Base-by-base conservation (phyloP, 2,329 filamentous ascomycete species). In the Colletotrichum lupini region DNA sequence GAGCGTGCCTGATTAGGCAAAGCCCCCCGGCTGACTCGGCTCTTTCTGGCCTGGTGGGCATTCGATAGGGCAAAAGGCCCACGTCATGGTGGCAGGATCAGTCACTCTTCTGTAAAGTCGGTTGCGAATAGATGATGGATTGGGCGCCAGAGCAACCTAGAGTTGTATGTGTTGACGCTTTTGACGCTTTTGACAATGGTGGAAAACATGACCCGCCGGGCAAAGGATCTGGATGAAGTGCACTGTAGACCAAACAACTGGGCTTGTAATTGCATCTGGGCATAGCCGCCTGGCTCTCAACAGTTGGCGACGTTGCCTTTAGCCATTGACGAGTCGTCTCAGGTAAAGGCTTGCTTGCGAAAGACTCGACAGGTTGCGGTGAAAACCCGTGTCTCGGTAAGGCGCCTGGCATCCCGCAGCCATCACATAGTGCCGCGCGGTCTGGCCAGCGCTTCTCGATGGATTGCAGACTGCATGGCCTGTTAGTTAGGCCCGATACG, bases 1-100 rank as follows among this genome's bases (percentile, higher is more conserved):
- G 75, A 73, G 37, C 52, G 32, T 74, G n/a, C 63, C 55, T 57
- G 57, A 72, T 67, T 74, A 57, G 72, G 72, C n/a, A 71, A 72
- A 62, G 62, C 37, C 16, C 42, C 63, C 72, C 62, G 67, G 46
- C 19, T 26, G 16, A 22, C 26, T 22, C 56, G 46, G 59, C 67
- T 70, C 28, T 57, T 73, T 73, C 63, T 52, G 67, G 67, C 67
- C 60, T 65, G 61, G 70, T 73, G 19, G 28, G 22, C 32, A 12
- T 70, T 46, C 35, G 32, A 65, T 55, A 35, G 52, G 66, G 70
- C 70, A 64, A n/a, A 22, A 19, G 37, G 19, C 42, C 53, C 30
- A 73, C 67, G 55, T 65, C 70, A 70, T 52, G 59, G 16, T 55
- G 35, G 55, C 14, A 61, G 32, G 32, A 69, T 46, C 35, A 42